Conservation (phyloP, 768 basidiomycete species). For the Tephrocybe sp. region DNA sequence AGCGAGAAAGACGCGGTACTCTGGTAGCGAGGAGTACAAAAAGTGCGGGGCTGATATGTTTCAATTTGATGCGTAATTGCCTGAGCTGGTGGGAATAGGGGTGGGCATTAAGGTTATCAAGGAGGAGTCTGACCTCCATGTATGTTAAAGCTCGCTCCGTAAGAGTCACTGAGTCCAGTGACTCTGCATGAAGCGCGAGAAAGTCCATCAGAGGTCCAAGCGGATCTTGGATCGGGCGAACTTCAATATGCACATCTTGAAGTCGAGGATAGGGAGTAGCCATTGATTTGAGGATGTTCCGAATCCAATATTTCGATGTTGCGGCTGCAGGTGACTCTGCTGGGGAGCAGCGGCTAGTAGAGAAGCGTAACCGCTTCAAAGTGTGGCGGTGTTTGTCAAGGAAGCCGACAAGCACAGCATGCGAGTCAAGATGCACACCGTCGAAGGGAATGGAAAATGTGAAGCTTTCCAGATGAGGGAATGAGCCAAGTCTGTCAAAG, state of each 20-base stretch:
- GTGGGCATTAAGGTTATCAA: constrained; percentile 19
- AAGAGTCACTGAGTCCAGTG: constrained; percentile 32
- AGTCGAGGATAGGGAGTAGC: constrained; percentile 30
- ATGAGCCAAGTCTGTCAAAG: constrained; percentile 34
- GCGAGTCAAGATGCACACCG: constrained; percentile 37
- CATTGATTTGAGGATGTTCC: constrained; percentile 30
- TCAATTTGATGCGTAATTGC: constrained; percentile 19
- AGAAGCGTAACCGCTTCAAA: constrained; percentile 34
- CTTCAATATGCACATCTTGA: constrained; percentile 29
- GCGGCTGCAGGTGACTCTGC: constrained; percentile 20
- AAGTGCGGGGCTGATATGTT: constrained; percentile 23
- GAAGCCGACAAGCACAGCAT: constrained; percentile 30
- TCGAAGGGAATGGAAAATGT: constrained; percentile 44
- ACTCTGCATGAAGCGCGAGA: constrained; percentile 24
- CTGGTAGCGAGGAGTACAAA: constrained; percentile 21
- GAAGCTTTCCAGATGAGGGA: constrained; percentile 37
- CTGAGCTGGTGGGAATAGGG: constrained; percentile 12
- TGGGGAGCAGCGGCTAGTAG: constrained; percentile 27
- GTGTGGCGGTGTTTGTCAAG: constrained; percentile 32
- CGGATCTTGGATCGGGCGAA: constrained; percentile 38
- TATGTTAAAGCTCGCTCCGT: constrained; percentile 33
- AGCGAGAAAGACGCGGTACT: constrained; percentile 20
- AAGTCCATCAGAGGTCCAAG: constrained; percentile 26
- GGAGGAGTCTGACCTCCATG: constrained; percentile 28
- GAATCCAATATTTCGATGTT: constrained; percentile 40